Evolutionary conservation across 306 rosid species (phyloP).

Genomic region (Morella rubra): DNA sequence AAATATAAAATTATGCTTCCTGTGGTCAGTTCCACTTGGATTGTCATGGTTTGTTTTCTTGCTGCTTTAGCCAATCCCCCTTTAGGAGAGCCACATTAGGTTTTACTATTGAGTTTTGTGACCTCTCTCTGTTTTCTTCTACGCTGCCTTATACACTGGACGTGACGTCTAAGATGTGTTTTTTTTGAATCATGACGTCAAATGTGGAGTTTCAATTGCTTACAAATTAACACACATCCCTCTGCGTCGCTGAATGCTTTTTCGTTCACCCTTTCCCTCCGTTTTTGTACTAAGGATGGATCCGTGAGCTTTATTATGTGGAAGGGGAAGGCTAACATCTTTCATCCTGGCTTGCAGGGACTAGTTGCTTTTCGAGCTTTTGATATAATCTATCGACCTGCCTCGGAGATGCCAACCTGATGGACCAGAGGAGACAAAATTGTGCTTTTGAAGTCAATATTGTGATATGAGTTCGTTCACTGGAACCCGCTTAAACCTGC

Average conservation of each 20-base stretch:
- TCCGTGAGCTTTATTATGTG: conserved; percentile 5
- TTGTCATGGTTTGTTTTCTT: background rate
- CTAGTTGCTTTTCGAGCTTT: conserved; percentile 36
- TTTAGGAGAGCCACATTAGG: background rate
- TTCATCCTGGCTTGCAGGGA: conserved; percentile 54
- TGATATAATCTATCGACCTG: conserved; percentile 31
- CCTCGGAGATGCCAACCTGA: conserved; percentile 10
- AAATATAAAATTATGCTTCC: background rate
- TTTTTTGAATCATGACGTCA: background rate
- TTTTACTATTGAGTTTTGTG: background rate
- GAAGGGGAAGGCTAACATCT: conserved; percentile 16
- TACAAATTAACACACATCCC: too few relatives aligned
- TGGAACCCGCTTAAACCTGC: conserved; percentile 2
- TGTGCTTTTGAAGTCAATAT: conserved; percentile 4
- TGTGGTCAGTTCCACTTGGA: background rate
- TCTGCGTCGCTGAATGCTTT: background rate
- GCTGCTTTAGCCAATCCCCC: background rate
- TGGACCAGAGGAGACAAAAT: conserved; percentile 14
- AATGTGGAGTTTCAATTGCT: background rate
- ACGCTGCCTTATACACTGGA: background rate
- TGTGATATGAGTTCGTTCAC: conserved; percentile 21
- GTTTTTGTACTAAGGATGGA: background rate
- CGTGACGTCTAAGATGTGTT: background rate
- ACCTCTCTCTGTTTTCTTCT: background rate
- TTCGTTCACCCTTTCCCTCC: background rate